Conservation (phyloP, 225 moss, liverwort and hornwort species). For the Pleurozium schreberi region DNA sequence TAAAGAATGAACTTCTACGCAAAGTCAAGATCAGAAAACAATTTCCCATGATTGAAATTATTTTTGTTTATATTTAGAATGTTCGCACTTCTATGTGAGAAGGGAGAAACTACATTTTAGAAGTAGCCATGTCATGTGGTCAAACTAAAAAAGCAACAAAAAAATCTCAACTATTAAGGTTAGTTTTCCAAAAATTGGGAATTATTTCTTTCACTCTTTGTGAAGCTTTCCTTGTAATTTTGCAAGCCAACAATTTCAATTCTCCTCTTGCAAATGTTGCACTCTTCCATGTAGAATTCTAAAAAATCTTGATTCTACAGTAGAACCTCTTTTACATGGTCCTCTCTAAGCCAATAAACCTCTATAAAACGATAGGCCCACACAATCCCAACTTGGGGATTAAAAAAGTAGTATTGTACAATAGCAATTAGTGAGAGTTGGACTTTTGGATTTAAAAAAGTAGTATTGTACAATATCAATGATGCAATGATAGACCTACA, state of each 20-base stretch:
- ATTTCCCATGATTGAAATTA: neutral
- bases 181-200: neutral
- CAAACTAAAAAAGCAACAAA: neutral
- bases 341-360: too few relatives aligned
- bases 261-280: neutral
- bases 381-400: too few relatives aligned
- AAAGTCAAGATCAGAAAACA: accelerated
- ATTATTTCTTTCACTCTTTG: neutral
- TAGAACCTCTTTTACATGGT: too few relatives aligned
- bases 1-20: neutral
- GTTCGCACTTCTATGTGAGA: neutral
- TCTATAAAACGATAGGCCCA: too few relatives aligned
- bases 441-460: too few relatives aligned
- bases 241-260: too few relatives aligned
- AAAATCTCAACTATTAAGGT: neutral
- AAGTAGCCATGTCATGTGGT: accelerated
- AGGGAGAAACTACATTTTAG: neutral
- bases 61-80: neutral
- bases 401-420: too few relatives aligned
- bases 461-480: too few relatives aligned
- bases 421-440: too few relatives aligned
- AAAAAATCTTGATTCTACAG: neutral
- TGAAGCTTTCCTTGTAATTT: neutral
- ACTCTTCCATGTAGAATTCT: neutral
- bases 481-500: too few relatives aligned